Base-by-base conservation (phyloP, 2,329 filamentous ascomycete species). In the Talaromyces albobiverticillius region DNA sequence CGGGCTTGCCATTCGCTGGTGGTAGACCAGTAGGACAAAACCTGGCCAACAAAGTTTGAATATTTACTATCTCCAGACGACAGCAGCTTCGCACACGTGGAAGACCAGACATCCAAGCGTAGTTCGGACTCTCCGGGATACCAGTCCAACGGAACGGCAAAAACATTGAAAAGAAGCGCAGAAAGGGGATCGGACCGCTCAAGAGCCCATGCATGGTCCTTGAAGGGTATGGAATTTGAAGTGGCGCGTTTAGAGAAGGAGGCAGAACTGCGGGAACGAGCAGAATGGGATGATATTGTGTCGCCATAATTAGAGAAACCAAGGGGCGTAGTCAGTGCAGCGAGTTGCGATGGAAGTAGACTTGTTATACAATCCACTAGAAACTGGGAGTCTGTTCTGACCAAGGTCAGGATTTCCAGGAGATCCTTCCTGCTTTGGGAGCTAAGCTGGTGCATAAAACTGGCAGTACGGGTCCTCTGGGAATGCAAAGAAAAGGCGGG, bases 1-100 rank as follows among this genome's bases (percentile, higher is more conserved):
- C 88, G 91, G 54, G 90, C 90, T 38, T 90, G 88, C 92, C 93
- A 97, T 70, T 92, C 87, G 58, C 89, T 85, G 81, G 92, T 89
- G 53, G 85, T 81, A 49, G 89, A 86, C 89, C 91, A 97, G 54
- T 90, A 86, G 70, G 94, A 92, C 48, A 99, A 80, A 31, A 96
- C 84, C 46, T 89, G 87, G 59, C 89, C 86, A 55, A 96, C 80
- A 54, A 96, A 87, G 54, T 88, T 86, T 67, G 94, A 89, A 60
- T 87, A 86, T 52, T 85, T 88, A 29, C 83, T 84, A 67, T 88
- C 91, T 64, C 84, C 85, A 59, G 90, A 84, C 45, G 84, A 83
- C 53, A 97, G 89, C 60, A 97, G 78, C 62, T 86, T 87, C 34
- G 93, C 90, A 71, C 92, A 91, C 31, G 89, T 85, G 11, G 87